Conservation (phyloP, 805 yeast genomes). For the Brettanomyces anomalus region DNA sequence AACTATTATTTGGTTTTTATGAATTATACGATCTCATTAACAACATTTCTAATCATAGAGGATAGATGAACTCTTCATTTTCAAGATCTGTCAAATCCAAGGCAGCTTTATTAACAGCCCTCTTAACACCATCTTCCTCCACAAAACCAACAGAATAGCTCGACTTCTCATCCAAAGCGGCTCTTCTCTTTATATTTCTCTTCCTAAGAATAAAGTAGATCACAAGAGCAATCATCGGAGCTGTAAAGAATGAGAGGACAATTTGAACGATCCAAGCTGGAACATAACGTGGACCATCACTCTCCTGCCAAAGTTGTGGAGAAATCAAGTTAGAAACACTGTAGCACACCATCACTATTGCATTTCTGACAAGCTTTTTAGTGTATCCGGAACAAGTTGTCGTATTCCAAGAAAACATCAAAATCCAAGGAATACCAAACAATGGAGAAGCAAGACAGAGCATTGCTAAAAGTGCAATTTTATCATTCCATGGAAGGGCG, state of each 20-base stretch:
- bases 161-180: neutral
- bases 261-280: slow-evolving; percentile 51
- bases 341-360: slow-evolving; percentile 37
- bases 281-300: slow-evolving; percentile 38
- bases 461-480: slow-evolving; percentile 38
- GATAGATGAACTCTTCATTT: slow-evolving; percentile 43
- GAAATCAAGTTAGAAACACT: slow-evolving; percentile 43
- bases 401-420: slow-evolving; percentile 17
- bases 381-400: slow-evolving; percentile 38
- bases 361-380: slow-evolving; percentile 40
- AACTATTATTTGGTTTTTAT: no score
- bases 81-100: slow-evolving; percentile 48
- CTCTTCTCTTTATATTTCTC: slow-evolving; percentile 30
- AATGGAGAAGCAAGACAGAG: slow-evolving; percentile 38
- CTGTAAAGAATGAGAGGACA: slow-evolving; percentile 37
- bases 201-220: slow-evolving; percentile 35
- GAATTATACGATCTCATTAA: no score
- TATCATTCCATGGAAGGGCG: slow-evolving; percentile 34
- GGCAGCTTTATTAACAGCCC: slow-evolving; percentile 31
- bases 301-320: slow-evolving; percentile 46
- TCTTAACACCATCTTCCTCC: slow-evolving; percentile 22
- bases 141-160: neutral
- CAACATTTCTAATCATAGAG: slow-evolving; percentile 19
- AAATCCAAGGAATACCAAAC: slow-evolving; percentile 19
- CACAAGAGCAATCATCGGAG: slow-evolving; percentile 35